Evolutionary conservation across 2,329 filamentous ascomycete genomes (phyloP), one percentile per base, ranked within the genome.

Genomic region (Neopestalotiopsis sp.): DNA sequence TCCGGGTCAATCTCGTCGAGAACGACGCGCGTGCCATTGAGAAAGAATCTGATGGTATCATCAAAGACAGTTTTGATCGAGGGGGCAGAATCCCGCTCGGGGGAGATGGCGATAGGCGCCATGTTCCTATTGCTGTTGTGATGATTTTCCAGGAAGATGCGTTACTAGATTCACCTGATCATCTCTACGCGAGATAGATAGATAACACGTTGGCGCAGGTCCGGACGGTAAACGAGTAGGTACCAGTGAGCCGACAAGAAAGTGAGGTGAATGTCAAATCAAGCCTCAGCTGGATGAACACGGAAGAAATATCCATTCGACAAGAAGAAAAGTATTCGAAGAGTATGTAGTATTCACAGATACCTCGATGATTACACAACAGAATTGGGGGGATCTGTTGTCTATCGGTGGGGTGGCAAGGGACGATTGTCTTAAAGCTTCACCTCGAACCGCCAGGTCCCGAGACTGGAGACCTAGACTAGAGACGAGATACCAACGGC

Each of bases 1-100:
- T 98, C 95, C 0, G 96, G 96, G 76, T 98, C 95, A 66, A 96
- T 90, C 13, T 93, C 88, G 73, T 98, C 95, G 17, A 99, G 84
- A 1, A 92, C 89, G 17, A 98, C 92, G 72, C 91, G 93, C 2
- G 95, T 97, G 71, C 96, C 96, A 79, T 99, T 99, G 65, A 99
- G 89, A 79, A 94, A 98, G 84, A 98, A 98, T 20, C 92, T 88
- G 69, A 98, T 85, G 1, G 93, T 95, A 79, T 98, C 94, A 76
- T 97, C 92, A 80, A 94, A 98, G 61, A 86, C 81, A 66, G 91
- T 90, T 1, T 93, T 96, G 65, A 98, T 81, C 20, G 89, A 82
- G 58, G 85, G 78, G 17, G 79, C 71, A 28, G 78, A 69, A 5
- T 83, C 81, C 70, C 79, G 79, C 71, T 85, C 81, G 30, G 87